Evolutionary conservation across 768 basidiomycete genomes (phyloP), one percentile per base, ranked within the genome.

Genomic region (Leccinum fibrillosum): DNA sequence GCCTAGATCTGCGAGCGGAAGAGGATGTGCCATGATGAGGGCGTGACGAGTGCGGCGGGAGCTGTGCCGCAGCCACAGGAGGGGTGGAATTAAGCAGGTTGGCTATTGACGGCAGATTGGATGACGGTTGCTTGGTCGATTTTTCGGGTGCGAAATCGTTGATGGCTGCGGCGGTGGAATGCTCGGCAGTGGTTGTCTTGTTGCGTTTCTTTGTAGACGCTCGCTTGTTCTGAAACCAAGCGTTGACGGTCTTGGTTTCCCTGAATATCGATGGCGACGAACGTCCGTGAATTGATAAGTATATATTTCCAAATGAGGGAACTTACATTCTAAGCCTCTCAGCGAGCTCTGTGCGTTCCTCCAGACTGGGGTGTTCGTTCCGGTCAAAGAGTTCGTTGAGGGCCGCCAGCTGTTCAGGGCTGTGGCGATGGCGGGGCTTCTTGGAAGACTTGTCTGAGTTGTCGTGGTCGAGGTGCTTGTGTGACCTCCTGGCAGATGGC

Each of bases 201-300:
- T 81, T 76, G 21, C 80, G 77, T 74, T 91, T 91, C 80, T 90
- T 91, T 64, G 83, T 84, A 12, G 89, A 90, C 6, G 90, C 89
- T 55, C 90, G 81, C 78, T 90, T 91, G 70, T 91, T 91, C 75
- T 91, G 89, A 74, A 91, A 92, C 86, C 88, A 91, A 13, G 90
- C 87, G 69, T 89, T 88, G 69, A 91, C 89, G 2, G 88, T 89
- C 80, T 91, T 91, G 72, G 84, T 85, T 70, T 90, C 88, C 86
- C 90, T 91, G 69, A 53, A 54, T 39, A 39, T 62, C 54, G 56
- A 58, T 51, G 42, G 60, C 47, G 58, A 58, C 48, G 58, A 32
- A 59, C 34, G 53, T 55, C 30, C 54, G 21, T 2, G 44, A 47
- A 63, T 56, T 62, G 62, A 70, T 63, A 67, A 64, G 56, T 58